Evolutionary conservation across 495 filamentous ascomycete species (phyloP).

Genomic region (Hypoxylon cercidicola): DNA sequence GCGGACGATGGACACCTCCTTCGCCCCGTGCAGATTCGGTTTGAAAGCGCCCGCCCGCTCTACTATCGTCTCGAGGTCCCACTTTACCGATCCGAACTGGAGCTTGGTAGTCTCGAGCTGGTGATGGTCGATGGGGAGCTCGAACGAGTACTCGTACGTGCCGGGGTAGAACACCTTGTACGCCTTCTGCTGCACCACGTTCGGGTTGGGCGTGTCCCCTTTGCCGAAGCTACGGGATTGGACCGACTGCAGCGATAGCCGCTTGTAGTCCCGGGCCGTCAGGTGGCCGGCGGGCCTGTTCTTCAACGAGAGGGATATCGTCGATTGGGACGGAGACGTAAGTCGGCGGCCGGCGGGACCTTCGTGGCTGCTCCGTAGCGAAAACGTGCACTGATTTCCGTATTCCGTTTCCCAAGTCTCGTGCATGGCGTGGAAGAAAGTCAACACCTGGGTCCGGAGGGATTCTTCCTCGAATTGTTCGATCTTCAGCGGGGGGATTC

Average conservation of each 20-base stretch:
- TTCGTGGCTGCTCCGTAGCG: constrained; percentile 42
- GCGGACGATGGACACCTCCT: constrained; percentile 87
- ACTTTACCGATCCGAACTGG: constrained; percentile 87
- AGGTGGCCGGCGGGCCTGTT: constrained; percentile 45
- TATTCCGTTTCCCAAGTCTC: constrained; percentile 66
- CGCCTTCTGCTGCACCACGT: constrained; percentile 81
- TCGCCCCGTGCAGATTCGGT: constrained; percentile 83
- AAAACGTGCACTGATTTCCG: constrained; percentile 66
- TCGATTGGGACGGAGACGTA: constrained; percentile 34
- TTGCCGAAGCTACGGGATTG: constrained; percentile 90
- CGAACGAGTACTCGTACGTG: constrained; percentile 94
- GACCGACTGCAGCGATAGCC: constrained; percentile 80
- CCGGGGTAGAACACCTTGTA: constrained; percentile 91
- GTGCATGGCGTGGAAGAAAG: constrained; percentile 82
- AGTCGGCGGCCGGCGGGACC: constrained; percentile 31
- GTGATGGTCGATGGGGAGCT: constrained; percentile 91
- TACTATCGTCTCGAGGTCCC: constrained; percentile 87
- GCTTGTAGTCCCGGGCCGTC: constrained; percentile 61
- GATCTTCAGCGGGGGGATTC: constrained; percentile 88
- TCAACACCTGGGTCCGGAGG: constrained; percentile 78
- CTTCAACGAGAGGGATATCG: constrained; percentile 40
- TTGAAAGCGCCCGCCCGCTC: constrained; percentile 94
- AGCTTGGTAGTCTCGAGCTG: constrained; percentile 92
- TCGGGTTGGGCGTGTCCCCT: constrained; percentile 70
- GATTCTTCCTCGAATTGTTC: constrained; percentile 84